Percentiles rank a stretch among this genome's conserved stretches.
phyloP scores from a whole-genome alignment of 106 monocot species.

The Acorus gramineus region DNA sequence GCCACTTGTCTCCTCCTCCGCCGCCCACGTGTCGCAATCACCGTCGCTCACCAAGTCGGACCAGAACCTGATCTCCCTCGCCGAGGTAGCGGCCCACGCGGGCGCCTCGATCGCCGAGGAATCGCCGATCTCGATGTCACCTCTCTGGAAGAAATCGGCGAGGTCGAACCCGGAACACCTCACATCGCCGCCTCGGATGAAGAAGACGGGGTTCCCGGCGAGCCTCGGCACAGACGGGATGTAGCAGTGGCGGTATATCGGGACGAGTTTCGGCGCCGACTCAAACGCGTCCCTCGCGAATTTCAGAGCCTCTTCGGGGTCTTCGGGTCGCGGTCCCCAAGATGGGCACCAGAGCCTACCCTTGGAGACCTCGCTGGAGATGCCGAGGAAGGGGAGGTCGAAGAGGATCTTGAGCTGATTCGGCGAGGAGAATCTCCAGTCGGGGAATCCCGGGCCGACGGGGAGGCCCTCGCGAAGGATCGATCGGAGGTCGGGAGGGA shows the following conservation, averaged over 20 bases:
- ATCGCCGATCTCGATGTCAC: conserved; percentile 1
- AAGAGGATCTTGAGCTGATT: conserved; percentile 20
- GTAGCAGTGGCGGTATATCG: conserved; percentile 39
- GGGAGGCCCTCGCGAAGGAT: conserved; percentile 55
- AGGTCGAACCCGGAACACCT: conserved; percentile 23
- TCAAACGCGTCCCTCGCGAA: conserved; percentile 5
- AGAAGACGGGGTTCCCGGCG: conserved; percentile 44
- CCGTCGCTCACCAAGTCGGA: conserved; percentile 7
- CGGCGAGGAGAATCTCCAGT: conserved; percentile 30
- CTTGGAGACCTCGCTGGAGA: conserved; percentile 10
- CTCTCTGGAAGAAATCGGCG: conserved; percentile 27
- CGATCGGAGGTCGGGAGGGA: conserved; percentile 30
- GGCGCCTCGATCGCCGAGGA: background rate
- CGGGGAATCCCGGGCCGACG: conserved; percentile 25
- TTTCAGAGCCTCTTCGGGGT: background rate
- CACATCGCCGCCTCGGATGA: conserved; percentile 16
- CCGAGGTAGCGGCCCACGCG: conserved; percentile 25
- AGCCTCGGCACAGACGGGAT: conserved; percentile 16
- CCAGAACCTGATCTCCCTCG: conserved; percentile 24
- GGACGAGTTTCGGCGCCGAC: conserved; percentile 29
- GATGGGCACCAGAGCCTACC: conserved; percentile 18
- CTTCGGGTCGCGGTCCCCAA: conserved; percentile 11
- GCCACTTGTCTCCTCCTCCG: too few relatives aligned
- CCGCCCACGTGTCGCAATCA: too few relatives aligned
- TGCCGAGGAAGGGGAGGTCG: conserved; percentile 5